Evolutionary conservation across 2,329 filamentous ascomycete species (phyloP).

Genomic region (Amphichorda felina): DNA sequence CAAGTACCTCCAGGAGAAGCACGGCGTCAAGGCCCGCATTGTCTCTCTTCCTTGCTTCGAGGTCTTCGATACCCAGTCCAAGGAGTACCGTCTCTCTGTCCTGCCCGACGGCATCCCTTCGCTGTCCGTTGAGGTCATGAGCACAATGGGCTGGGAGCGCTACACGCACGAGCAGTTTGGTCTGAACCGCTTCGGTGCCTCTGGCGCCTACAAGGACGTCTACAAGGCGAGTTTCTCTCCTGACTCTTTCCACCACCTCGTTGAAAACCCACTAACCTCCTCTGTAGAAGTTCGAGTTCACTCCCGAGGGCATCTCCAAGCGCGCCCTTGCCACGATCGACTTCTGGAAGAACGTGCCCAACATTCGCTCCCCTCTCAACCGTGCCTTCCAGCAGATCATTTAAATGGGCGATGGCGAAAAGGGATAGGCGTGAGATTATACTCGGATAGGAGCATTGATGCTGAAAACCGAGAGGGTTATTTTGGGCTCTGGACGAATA

Average conservation of each 20-base stretch:
- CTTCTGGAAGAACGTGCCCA: slow-evolving; percentile 91
- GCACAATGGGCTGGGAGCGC: slow-evolving; percentile 95
- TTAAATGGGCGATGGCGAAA: slow-evolving; percentile 34
- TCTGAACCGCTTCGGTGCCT: slow-evolving; percentile 97
- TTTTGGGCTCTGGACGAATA: slow-evolving; percentile 12
- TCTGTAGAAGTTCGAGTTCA: slow-evolving; percentile 94
- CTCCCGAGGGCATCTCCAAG: slow-evolving; percentile 91
- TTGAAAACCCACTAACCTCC: slow-evolving; percentile 19
- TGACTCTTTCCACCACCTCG: not conserved
- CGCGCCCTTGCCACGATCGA: slow-evolving; percentile 83
- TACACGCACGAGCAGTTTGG: slow-evolving; percentile 99
- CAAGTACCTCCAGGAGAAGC: slow-evolving; percentile 82
- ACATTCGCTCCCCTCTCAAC: slow-evolving; percentile 91
- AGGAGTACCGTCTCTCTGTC: slow-evolving; percentile 89
- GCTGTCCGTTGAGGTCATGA: slow-evolving; percentile 92
- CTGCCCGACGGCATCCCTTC: slow-evolving; percentile 90
- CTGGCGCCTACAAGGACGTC: slow-evolving; percentile 92
- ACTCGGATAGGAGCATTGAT: too few species aligned
- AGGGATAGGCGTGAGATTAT: too few species aligned
- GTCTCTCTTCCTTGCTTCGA: slow-evolving; percentile 96
- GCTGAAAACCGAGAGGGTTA: too few species aligned
- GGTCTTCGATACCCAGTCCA: slow-evolving; percentile 86
- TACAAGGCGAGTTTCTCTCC: slow-evolving; percentile 63
- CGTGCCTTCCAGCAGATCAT: slow-evolving; percentile 96
- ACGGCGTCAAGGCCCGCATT: slow-evolving; percentile 77